These are phyloP conservation scores for Spergularia marina DNA, from an alignment of 148 eudicot species.

Conservation along the genomic window DNA sequence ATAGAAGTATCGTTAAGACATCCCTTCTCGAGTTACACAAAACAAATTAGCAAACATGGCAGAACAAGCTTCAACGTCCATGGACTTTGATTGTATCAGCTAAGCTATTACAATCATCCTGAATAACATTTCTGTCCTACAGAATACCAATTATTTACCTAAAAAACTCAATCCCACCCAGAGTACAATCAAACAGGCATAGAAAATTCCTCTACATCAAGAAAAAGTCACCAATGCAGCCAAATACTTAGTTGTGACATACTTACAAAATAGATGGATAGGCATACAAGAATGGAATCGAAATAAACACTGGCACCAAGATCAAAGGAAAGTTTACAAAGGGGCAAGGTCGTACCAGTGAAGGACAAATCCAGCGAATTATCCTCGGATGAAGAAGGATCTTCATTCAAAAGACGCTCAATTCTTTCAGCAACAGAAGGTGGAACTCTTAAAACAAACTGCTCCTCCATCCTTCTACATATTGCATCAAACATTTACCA, in stretches of 20 bases:
- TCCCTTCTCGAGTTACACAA: background rate
- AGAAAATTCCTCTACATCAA: background rate
- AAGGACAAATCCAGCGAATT: constrained; percentile 76
- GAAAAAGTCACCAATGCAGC: background rate
- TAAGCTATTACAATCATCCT: background rate
- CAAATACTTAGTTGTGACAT: background rate
- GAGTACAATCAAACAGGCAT: background rate
- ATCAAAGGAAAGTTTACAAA: background rate
- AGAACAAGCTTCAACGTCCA: too few relatives aligned
- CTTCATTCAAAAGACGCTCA: constrained; percentile 65
- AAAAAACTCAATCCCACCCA: background rate
- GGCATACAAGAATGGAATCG: background rate
- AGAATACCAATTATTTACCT: background rate
- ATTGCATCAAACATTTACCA: constrained; percentile 10
- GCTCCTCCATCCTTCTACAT: constrained; percentile 71
- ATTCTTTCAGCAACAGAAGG: constrained; percentile 84
- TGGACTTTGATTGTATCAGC: background rate
- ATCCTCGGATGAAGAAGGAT: constrained; percentile 56
- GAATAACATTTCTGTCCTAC: background rate
- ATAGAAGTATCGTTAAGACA: background rate
- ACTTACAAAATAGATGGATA: background rate
- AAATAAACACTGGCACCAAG: background rate
- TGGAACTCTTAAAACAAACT: constrained; percentile 84
- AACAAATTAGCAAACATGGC: background rate
- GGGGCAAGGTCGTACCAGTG: constrained; percentile 40